A percentile compares a stretch with the other conserved stretches of the same genome.
Evolutionary conservation across 2,329 filamentous ascomycete species (phyloP).

Genomic region (Ascosphaera pollenicola): DNA sequence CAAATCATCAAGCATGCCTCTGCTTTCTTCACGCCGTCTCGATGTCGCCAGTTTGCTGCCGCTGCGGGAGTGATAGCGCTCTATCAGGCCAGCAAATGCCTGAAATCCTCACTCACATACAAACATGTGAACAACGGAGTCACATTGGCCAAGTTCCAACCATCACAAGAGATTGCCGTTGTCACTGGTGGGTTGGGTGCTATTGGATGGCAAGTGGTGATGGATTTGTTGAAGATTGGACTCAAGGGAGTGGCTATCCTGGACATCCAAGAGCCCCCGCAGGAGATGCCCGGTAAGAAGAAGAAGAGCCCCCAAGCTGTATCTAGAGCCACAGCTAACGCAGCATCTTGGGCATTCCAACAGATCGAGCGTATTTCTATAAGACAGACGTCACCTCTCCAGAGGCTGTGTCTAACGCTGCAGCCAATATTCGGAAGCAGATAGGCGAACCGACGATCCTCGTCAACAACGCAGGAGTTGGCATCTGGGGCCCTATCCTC

Average conservation of each 20-base stretch:
- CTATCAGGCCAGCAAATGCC: no score
- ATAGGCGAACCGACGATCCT: slow-evolving; percentile 25
- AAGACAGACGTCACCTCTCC: slow-evolving; percentile 17
- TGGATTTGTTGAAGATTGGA: slow-evolving; percentile 11
- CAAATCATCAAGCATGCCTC: no score
- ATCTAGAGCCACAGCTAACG: background rate
- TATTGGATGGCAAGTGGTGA: slow-evolving; percentile 17
- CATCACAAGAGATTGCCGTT: slow-evolving; percentile 3
- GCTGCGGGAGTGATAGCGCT: no score
- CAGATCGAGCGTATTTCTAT: slow-evolving; percentile 12
- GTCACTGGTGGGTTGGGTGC: slow-evolving; percentile 17
- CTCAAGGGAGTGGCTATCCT: slow-evolving; percentile 14
- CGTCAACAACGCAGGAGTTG: slow-evolving; percentile 30
- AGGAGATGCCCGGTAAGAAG: slow-evolving; percentile 7
- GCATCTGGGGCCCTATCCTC: slow-evolving; percentile 24
- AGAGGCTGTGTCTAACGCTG: slow-evolving; percentile 12
- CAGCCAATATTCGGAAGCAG: slow-evolving; percentile 16
- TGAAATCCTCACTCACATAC: no score
- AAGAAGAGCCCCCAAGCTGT: slow-evolving; percentile 4
- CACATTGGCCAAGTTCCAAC: no score
- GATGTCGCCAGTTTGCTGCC: no score
- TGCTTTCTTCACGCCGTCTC: no score
- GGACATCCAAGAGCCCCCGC: slow-evolving; percentile 15
- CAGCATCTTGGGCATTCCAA: background rate
- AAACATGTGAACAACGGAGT: no score